Conservation (phyloP, 129 eudicot genomes). For the Lactuca saligna region DNA sequence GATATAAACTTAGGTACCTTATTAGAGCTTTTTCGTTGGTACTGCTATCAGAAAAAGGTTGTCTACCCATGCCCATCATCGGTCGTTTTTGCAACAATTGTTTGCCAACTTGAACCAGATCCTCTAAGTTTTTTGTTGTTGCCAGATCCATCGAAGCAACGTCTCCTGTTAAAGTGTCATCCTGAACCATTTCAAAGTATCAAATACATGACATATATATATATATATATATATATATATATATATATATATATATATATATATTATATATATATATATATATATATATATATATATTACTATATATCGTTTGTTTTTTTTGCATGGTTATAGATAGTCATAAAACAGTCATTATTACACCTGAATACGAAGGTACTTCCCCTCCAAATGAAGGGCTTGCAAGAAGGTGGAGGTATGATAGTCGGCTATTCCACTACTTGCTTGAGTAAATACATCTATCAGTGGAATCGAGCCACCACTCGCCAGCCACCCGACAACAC, state of each 20-base stretch:
- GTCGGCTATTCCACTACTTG: conserved; percentile 59
- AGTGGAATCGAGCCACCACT: conserved; percentile 49
- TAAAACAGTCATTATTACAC: conserved; percentile 23
- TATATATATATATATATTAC: too few species aligned
- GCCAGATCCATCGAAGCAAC: conserved; percentile 52
- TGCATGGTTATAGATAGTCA: background rate
- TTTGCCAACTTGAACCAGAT: conserved; percentile 47
- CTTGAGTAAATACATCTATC: conserved; percentile 50
- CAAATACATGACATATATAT: too few species aligned
- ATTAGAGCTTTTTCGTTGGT: conserved; percentile 51
- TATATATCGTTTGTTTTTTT: background rate
- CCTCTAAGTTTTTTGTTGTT: conserved; percentile 46
- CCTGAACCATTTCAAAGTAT: conserved; percentile 28
- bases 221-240: too few species aligned
- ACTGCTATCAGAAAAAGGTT: conserved; percentile 33
- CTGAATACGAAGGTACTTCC: conserved; percentile 56
- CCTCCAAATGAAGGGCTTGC: conserved; percentile 48
- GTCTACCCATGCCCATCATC: conserved; percentile 38
- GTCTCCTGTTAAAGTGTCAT: conserved; percentile 51
- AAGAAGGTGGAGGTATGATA: conserved; percentile 41
- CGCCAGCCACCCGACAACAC: conserved; percentile 51
- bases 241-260: too few species aligned
- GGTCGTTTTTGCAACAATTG: conserved; percentile 49
- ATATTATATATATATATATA: too few species aligned
- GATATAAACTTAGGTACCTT: conserved; percentile 25